Evolutionary conservation across 2,329 filamentous ascomycete genomes (phyloP).

Genomic region (Ophiostoma fasciatum): DNA sequence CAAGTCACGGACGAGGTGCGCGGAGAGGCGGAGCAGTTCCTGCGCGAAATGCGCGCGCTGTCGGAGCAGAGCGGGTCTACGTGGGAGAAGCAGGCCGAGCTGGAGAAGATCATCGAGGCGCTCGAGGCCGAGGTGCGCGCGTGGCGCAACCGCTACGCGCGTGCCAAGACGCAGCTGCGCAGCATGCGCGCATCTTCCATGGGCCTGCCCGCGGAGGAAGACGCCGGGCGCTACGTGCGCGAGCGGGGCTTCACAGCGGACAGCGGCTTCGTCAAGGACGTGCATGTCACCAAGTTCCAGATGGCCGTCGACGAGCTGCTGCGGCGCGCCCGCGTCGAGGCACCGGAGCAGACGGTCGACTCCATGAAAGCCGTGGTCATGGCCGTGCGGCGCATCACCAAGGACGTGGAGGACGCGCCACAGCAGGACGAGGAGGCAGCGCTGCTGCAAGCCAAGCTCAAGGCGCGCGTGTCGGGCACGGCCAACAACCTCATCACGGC

Average conservation of each 20-base stretch:
- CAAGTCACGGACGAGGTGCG: constrained; percentile 77
- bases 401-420: constrained; percentile 51
- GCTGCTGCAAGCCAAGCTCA: constrained; percentile 54
- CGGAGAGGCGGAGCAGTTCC: constrained; percentile 64
- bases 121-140: constrained; percentile 74
- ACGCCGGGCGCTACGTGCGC: constrained; percentile 51
- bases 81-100: constrained; percentile 66
- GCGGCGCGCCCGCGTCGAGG: constrained; percentile 57
- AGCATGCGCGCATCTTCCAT: constrained; percentile 68
- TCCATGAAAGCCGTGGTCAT: constrained; percentile 78
- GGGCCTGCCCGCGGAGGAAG: constrained; percentile 53
- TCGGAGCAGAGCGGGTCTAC: constrained; percentile 66
- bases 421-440: constrained; percentile 34
- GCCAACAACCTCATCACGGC: constrained; percentile 94
- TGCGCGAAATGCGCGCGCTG: constrained; percentile 78
- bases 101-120: constrained; percentile 58
- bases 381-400: constrained; percentile 69
- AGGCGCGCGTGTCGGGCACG: constrained; percentile 72
- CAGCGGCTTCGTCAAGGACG: constrained; percentile 71
- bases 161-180: constrained; percentile 74
- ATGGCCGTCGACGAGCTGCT: constrained; percentile 86
- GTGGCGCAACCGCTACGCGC: constrained; percentile 83
- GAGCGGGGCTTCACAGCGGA: constrained; percentile 54
- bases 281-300: constrained; percentile 91
- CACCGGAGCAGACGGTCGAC: constrained; percentile 61